Conservation (phyloP, 495 filamentous ascomycete genomes). For the Entonaema liquescens region DNA sequence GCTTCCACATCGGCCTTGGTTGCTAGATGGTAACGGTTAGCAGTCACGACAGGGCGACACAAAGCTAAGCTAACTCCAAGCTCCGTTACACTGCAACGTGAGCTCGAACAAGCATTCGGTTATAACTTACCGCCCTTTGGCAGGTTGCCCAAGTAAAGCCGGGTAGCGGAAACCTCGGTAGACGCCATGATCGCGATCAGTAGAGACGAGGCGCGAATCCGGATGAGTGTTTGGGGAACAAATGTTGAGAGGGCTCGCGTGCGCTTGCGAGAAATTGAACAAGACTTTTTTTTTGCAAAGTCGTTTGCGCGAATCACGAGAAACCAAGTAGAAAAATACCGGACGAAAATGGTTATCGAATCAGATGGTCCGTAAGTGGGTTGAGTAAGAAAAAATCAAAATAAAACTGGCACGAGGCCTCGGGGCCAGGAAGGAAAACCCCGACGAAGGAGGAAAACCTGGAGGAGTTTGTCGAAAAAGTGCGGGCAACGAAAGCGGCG, state of each 20-base stretch:
- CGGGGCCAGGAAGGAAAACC: conserved; percentile 17
- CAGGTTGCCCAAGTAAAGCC: conserved; percentile 97
- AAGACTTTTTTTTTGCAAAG: conserved; percentile 7
- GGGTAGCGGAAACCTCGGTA: conserved; percentile 85
- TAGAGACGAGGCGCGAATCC: conserved; percentile 24
- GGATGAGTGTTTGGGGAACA: conserved; percentile 3
- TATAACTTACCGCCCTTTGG: conserved; percentile 87
- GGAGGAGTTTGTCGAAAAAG: conserved; percentile 27
- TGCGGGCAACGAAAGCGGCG: conserved; percentile 18
- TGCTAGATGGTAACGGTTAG: conserved; percentile 64
- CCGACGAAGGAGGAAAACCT: conserved; percentile 36
- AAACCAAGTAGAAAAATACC: conserved; percentile 7
- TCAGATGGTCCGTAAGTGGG: conserved; percentile 13
- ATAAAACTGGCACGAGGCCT: conserved; percentile 4
- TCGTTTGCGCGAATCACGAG: conserved; percentile 18
- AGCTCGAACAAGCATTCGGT: conserved; percentile 45
- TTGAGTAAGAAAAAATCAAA: background rate
- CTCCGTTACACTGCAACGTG: conserved; percentile 23
- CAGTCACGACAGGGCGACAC: conserved; percentile 31
- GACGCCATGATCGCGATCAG: conserved; percentile 54
- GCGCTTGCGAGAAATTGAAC: conserved; percentile 14
- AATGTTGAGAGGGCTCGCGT: conserved; percentile 2
- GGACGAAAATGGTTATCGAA: conserved; percentile 6
- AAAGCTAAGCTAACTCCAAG: conserved; percentile 24
- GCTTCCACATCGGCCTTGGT: conserved; percentile 96